Evolutionary conservation across 371 early-diverging fungal genomes (phyloP).

Genomic region (Mortierella sp.): DNA sequence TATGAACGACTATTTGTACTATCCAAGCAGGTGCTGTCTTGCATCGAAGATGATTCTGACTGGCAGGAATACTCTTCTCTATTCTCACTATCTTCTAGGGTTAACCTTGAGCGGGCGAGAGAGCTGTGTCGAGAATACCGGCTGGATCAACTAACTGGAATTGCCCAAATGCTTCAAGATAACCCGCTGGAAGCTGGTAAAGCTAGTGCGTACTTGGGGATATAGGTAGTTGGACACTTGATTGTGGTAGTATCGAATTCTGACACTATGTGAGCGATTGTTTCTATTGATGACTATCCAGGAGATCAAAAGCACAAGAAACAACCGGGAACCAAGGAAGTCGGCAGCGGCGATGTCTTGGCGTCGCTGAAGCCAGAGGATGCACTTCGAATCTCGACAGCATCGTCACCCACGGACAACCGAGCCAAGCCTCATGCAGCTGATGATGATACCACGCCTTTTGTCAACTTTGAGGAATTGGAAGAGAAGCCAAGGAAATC

Average conservation of each 20-base stretch:
- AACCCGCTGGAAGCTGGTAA: conserved; percentile 43
- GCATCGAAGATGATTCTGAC: too few relatives aligned
- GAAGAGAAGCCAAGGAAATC: conserved; percentile 41
- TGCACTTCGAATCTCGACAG: conserved; percentile 3
- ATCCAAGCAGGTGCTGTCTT: too few relatives aligned
- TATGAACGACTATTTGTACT: not conserved
- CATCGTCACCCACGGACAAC: conserved; percentile 10
- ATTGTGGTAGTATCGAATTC: too few relatives aligned
- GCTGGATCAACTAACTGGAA: conserved; percentile 57
- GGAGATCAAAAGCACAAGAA: conserved; percentile 19
- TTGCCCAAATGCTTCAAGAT: conserved; percentile 60
- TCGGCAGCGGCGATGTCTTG: not conserved
- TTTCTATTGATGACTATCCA: too few relatives aligned
- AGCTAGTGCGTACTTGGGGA: conserved; percentile 15
- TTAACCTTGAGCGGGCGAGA: conserved; percentile 60
- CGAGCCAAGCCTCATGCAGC: conserved; percentile 42
- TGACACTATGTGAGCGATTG: too few relatives aligned
- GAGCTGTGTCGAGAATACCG: conserved; percentile 63
- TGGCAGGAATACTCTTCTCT: too few relatives aligned
- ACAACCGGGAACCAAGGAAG: conserved; percentile 6
- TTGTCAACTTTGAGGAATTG: conserved; percentile 51
- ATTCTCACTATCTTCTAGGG: conserved; percentile 9
- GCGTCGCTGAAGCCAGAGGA: not conserved
- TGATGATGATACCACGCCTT: conserved; percentile 50
- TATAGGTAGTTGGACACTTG: too few relatives aligned